These are phyloP conservation scores for Dendrocalamus latiflorus DNA, from an alignment of 202 grass and related monocot species.

Conservation along the genomic window DNA sequence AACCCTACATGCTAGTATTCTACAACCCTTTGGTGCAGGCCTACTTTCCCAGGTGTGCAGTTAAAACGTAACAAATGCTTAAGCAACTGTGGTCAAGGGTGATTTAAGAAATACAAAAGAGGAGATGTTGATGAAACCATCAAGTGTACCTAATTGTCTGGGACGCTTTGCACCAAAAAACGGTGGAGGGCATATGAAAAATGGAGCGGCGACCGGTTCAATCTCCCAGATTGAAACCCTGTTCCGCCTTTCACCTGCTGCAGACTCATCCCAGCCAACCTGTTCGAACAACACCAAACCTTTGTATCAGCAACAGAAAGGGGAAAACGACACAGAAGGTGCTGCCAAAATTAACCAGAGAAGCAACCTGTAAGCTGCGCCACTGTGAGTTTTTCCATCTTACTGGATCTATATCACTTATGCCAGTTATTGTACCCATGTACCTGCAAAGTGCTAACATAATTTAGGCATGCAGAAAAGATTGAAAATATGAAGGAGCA, in stretches of 20 bases:
- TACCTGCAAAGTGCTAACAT: slow-evolving; percentile 54
- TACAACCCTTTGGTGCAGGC: neutral
- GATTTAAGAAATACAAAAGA: neutral
- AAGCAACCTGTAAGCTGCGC: slow-evolving; percentile 86
- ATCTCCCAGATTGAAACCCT: slow-evolving; percentile 99
- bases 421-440: slow-evolving; percentile 98
- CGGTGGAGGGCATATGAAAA: slow-evolving; percentile 94
- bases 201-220: slow-evolving; percentile 87
- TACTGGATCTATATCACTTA: slow-evolving; percentile 85
- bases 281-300: slow-evolving; percentile 27
- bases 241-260: slow-evolving; percentile 85
- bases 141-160: slow-evolving; percentile 56
- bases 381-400: slow-evolving; percentile 99
- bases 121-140: neutral
- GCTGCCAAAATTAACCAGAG: slow-evolving; percentile 15
- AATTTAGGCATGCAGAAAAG: neutral
- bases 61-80: neutral
- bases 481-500: neutral
- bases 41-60: neutral
- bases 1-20: neutral
- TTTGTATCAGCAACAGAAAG: slow-evolving; percentile 10
- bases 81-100: neutral
- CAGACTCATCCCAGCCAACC: slow-evolving; percentile 99
- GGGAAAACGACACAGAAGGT: neutral
- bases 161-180: slow-evolving; percentile 90